phyloP scores from a whole-genome alignment of 2,329 filamentous ascomycete genomes.

The Botrytis galanthina region DNA sequence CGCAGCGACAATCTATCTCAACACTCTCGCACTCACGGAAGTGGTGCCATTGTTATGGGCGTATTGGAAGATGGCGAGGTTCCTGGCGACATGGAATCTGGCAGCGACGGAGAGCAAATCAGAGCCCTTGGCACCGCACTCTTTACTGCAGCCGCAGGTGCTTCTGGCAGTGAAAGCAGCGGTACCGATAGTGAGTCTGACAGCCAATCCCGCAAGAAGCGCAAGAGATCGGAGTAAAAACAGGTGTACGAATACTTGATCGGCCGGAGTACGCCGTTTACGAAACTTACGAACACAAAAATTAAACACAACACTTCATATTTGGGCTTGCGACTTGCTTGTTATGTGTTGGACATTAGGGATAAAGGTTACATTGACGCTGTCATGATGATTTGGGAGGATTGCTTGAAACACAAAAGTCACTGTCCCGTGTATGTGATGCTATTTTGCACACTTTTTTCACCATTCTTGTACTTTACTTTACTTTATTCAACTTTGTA shows the following conservation, averaged over 20 bases:
- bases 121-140: constrained; percentile 71
- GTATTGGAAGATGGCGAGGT: constrained; percentile 71
- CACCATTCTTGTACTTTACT: constrained; percentile 38
- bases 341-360: constrained; percentile 31
- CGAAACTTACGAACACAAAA: constrained; percentile 34
- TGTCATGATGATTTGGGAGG: constrained; percentile 35
- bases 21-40: constrained; percentile 90
- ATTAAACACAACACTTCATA: constrained; percentile 33
- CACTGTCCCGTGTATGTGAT: constrained; percentile 31
- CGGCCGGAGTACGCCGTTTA: constrained; percentile 30
- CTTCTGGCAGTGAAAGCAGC: constrained; percentile 64
- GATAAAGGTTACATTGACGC: constrained; percentile 33
- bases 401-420: constrained; percentile 33
- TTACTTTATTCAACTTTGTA: constrained; percentile 30
- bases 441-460: constrained; percentile 22
- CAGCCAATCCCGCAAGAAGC: constrained; percentile 64
- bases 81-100: constrained; percentile 44
- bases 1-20: constrained; percentile 96
- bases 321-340: constrained; percentile 27
- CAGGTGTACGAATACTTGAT: constrained; percentile 22
- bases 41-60: constrained; percentile 86
- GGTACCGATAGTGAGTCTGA: constrained; percentile 48
- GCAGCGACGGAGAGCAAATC: constrained; percentile 57
- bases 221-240: constrained; percentile 65
- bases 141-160: constrained; percentile 75